Conservation (phyloP, 495 filamentous ascomycete species). For the Penicillium waksmanii region DNA sequence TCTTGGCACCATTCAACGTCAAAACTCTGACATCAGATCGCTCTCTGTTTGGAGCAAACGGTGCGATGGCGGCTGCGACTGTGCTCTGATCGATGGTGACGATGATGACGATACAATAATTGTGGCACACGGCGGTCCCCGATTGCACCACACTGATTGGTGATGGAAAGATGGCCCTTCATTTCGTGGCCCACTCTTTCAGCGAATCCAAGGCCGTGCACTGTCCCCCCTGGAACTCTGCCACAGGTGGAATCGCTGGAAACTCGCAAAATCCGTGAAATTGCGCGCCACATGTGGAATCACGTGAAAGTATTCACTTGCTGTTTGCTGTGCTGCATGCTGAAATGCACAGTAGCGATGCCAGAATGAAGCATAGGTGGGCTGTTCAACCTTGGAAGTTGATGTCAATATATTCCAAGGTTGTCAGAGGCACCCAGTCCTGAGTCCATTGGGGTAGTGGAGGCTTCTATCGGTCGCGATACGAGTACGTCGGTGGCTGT, state of each 20-base stretch:
- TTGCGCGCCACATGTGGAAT: no score
- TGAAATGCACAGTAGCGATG: no score
- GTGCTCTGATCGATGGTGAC: no score
- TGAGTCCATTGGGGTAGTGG: background rate
- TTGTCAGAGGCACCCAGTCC: no score
- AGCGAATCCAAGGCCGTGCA: background rate
- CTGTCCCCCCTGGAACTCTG: background rate
- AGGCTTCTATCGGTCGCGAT: background rate
- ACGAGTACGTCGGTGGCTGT: conserved; percentile 5
- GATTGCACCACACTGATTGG: background rate
- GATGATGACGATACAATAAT: background rate
- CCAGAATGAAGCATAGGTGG: no score
- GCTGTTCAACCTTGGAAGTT: no score
- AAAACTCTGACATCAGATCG: background rate
- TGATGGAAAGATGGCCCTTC: background rate
- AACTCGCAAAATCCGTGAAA: background rate
- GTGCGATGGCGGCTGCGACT: background rate
- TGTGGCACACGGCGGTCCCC: conserved; percentile 2
- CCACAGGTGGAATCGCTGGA: background rate
- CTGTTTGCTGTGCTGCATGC: no score
- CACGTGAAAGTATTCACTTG: no score
- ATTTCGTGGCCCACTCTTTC: background rate
- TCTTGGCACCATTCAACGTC: conserved; percentile 1
- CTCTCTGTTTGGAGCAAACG: background rate
- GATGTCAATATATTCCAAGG: no score